Conservation (phyloP, 2,329 filamentous ascomycete species). For the Calonectria pseudoreteaudii region DNA sequence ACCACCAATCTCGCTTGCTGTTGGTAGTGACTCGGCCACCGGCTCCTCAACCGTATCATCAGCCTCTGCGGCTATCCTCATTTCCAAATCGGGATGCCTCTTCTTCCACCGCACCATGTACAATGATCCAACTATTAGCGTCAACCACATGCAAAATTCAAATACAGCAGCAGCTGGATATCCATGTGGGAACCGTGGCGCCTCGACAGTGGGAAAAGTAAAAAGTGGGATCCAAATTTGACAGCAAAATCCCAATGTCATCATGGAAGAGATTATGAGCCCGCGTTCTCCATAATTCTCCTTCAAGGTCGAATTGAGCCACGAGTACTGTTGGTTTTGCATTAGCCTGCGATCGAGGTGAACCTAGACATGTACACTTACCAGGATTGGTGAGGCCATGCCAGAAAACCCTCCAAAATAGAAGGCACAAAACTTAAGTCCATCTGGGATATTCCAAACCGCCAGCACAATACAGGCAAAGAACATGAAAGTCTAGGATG, state of each 20-base stretch:
- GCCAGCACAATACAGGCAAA: conserved; percentile 45
- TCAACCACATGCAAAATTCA: conserved; percentile 42
- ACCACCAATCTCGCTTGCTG: background rate
- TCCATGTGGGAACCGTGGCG: conserved; percentile 41
- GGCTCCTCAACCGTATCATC: background rate
- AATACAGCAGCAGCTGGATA: conserved; percentile 43
- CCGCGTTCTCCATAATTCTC: conserved; percentile 48
- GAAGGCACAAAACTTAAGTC: conserved; percentile 46
- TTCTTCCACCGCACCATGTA: conserved; percentile 44
- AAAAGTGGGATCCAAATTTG: conserved; percentile 46
- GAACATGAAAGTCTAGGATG: conserved; percentile 16
- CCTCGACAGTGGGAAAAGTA: conserved; percentile 44
- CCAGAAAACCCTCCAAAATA: conserved; percentile 47
- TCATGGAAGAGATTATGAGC: conserved; percentile 49
- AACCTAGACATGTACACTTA: background rate
- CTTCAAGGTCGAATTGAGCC: conserved; percentile 47
- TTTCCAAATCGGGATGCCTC: conserved; percentile 35
- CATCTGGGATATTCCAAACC: conserved; percentile 45
- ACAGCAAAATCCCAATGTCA: conserved; percentile 48
- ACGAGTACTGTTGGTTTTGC: conserved; percentile 40
- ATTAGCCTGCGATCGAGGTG: background rate
- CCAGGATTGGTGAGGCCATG: conserved; percentile 45
- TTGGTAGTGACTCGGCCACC: background rate
- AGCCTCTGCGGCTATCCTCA: conserved; percentile 16
- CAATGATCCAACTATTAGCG: conserved; percentile 42